Conservation (phyloP, 768 basidiomycete species). For the Pisolithus albus region DNA sequence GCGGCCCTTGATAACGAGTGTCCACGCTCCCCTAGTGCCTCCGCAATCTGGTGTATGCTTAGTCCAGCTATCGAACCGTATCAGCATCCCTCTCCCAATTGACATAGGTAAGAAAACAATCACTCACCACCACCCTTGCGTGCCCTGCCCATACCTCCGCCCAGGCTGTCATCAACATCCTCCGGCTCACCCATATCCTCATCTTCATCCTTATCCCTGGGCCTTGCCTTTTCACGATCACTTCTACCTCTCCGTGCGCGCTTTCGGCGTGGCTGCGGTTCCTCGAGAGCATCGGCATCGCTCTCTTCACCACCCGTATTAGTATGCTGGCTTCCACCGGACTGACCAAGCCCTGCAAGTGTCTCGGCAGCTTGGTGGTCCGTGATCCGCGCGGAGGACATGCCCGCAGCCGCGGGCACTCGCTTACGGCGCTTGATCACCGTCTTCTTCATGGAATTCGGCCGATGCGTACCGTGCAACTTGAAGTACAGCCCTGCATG, state of each 20-base stretch:
- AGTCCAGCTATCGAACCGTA: conserved; percentile 24
- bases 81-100: neutral
- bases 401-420: conserved; percentile 74
- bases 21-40: conserved; percentile 28
- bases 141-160: conserved; percentile 19
- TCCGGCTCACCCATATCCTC: conserved; percentile 44
- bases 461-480: conserved; percentile 92
- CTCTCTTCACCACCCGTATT: conserved; percentile 36
- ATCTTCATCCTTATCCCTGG: conserved; percentile 37
- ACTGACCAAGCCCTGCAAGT: conserved; percentile 74
- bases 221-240: conserved; percentile 32
- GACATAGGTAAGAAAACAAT: neutral
- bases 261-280: conserved; percentile 53
- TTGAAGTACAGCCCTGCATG: conserved; percentile 91
- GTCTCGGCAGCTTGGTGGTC: conserved; percentile 89
- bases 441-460: conserved; percentile 98
- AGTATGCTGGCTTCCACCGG: conserved; percentile 28
- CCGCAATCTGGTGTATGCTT: conserved; percentile 29
- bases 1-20: conserved; percentile 25
- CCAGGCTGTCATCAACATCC: conserved; percentile 25
- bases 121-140: conserved; percentile 25
- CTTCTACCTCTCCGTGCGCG: conserved; percentile 39
- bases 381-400: conserved; percentile 48
- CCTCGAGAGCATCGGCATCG: conserved; percentile 32
- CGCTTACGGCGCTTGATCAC: conserved; percentile 98